These are phyloP conservation scores for Sicyos edulis DNA, from an alignment of 306 rosid genomes.

Conservation along the genomic window DNA sequence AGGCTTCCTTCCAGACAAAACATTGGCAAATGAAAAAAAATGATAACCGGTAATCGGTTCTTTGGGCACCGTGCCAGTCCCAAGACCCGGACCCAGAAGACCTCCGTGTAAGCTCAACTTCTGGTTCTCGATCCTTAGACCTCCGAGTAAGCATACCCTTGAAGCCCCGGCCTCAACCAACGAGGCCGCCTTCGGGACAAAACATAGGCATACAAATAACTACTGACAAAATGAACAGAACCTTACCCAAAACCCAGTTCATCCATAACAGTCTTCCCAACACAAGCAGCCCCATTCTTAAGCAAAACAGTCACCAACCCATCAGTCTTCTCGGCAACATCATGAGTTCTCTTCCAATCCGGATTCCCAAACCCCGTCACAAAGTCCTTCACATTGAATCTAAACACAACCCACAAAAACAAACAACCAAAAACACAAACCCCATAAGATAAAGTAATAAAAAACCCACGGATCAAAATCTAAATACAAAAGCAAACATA, in stretches of 20 bases:
- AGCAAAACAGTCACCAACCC: constrained; percentile 45
- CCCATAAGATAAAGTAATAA: neutral
- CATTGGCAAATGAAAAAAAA: no score
- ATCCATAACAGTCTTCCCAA: constrained; percentile 69
- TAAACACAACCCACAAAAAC: constrained; percentile 22
- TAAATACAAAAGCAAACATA: constrained; percentile 6
- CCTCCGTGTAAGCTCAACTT: no score
- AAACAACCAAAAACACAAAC: neutral
- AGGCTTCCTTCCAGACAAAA: no score
- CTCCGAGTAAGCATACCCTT: no score
- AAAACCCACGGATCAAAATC: neutral
- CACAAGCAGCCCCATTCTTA: constrained; percentile 55
- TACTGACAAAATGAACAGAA: neutral
- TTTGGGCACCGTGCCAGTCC: no score
- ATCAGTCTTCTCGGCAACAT: constrained; percentile 48
- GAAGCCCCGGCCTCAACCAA: no score
- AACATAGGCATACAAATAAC: no score
- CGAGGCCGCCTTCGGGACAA: no score
- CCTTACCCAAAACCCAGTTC: constrained; percentile 60
- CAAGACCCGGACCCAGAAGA: no score
- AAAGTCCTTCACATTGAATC: constrained; percentile 57
- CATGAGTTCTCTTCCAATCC: constrained; percentile 62
- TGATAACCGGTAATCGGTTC: no score
- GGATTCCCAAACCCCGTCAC: constrained; percentile 76
- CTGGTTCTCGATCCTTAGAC: no score